These are phyloP conservation scores for Neurospora sp. DNA, from an alignment of 495 filamentous ascomycete genomes.

Conservation along the genomic window DNA sequence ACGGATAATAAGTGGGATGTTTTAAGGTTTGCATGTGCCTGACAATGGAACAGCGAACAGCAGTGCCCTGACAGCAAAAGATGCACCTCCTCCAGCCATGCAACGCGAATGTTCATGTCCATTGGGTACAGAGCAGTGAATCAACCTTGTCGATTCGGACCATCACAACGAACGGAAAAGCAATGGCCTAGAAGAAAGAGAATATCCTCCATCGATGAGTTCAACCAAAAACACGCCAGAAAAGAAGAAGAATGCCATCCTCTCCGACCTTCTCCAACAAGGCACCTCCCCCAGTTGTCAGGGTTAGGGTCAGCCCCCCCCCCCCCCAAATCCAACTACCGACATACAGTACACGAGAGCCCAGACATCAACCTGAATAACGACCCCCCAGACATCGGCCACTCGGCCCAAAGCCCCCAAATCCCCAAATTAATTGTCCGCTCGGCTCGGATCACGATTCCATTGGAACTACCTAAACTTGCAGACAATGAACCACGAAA, in stretches of 20 bases:
- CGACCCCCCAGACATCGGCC: not conserved
- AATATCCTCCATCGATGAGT: not conserved
- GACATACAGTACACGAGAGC: not conserved
- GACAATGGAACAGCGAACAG: not conserved
- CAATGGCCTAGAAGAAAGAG: not conserved
- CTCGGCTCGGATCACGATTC: not conserved
- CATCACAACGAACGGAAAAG: not conserved
- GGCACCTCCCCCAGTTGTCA: no score
- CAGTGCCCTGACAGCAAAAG: not conserved
- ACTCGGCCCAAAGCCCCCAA: not conserved
- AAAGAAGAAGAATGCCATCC: no score
- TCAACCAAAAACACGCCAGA: not conserved
- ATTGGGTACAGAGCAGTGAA: not conserved
- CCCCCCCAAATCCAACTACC: not conserved
- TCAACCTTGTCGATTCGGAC: not conserved
- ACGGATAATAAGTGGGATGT: not conserved
- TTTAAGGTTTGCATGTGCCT: not conserved
- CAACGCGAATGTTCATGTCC: no score
- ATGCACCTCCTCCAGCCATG: not conserved
- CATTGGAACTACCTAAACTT: not conserved
- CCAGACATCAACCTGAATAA: not conserved
- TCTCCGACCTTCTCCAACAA: no score
- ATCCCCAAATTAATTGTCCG: not conserved
- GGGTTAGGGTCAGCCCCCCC: not conserved
- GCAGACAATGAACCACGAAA: no score